Evolutionary conservation across 257 asterid genomes (phyloP).

Genomic region (Plantago elongata): DNA sequence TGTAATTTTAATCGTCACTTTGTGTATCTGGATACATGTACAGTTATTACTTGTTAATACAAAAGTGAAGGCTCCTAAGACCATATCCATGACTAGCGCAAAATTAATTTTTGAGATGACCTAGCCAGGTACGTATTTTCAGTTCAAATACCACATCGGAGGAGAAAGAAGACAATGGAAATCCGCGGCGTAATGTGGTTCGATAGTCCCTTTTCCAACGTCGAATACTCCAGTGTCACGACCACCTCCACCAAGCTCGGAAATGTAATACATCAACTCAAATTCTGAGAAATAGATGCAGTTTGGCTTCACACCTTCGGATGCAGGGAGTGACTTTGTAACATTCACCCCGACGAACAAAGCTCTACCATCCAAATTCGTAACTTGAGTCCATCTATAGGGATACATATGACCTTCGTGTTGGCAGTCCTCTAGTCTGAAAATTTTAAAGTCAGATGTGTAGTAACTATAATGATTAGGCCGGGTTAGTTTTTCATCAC

Average conservation of each 20-base stretch:
- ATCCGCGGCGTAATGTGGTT: not conserved
- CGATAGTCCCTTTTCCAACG: not conserved
- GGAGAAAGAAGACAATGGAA: not conserved
- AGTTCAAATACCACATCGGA: not conserved
- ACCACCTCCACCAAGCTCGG: not conserved
- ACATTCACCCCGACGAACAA: not conserved
- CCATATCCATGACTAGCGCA: too few species aligned
- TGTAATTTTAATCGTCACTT: too few species aligned
- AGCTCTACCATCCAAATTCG: constrained; percentile 1
- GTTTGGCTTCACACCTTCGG: constrained; percentile 1
- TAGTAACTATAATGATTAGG: not conserved
- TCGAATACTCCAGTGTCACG: not conserved
- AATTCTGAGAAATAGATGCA: constrained; percentile 8
- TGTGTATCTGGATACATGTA: too few species aligned
- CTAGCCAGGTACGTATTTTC: too few species aligned
- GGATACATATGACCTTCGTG: not conserved
- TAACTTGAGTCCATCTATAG: not conserved
- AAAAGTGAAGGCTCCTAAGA: too few species aligned
- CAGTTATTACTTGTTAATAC: too few species aligned
- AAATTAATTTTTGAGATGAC: too few species aligned
- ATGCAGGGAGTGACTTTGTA: not conserved
- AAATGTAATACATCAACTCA: not conserved
- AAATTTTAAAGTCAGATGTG: not conserved
- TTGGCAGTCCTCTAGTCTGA: not conserved
- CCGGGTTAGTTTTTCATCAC: not conserved